Conservation (phyloP, 2,329 filamentous ascomycete genomes). For the Mycocentrospora acerina region DNA sequence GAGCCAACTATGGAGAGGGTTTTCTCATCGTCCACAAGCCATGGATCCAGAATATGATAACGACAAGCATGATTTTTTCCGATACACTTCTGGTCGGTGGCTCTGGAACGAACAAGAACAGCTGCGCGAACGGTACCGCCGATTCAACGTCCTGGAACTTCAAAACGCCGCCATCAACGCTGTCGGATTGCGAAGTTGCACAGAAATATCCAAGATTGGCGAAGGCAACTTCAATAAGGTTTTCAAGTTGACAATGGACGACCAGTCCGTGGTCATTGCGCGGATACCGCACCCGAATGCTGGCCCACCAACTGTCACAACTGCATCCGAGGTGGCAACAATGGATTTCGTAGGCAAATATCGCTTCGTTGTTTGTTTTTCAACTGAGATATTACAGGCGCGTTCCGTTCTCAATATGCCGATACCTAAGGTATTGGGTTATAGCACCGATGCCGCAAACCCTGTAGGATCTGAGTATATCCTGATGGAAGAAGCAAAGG, state of each 20-base stretch:
- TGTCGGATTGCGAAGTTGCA: conserved; percentile 32
- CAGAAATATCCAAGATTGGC: conserved; percentile 35
- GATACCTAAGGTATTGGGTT: conserved; percentile 25
- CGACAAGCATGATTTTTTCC: conserved; percentile 12
- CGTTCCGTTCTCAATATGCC: conserved; percentile 21
- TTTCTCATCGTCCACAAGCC: no score
- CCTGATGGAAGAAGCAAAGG: conserved; percentile 26
- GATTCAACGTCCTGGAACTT: conserved; percentile 41
- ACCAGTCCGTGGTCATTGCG: conserved; percentile 19
- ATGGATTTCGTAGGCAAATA: conserved; percentile 20
- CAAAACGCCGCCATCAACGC: conserved; percentile 32
- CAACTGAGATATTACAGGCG: conserved; percentile 10
- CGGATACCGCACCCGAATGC: conserved; percentile 20
- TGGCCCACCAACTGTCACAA: conserved; percentile 10
- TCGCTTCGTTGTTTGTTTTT: conserved; percentile 1
- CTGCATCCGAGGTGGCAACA: conserved; percentile 22
- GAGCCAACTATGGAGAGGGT: no score
- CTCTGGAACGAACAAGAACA: conserved; percentile 37
- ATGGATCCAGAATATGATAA: no score
- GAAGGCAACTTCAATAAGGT: conserved; percentile 31
- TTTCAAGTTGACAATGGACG: conserved; percentile 25
- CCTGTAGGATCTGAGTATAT: conserved; percentile 28
- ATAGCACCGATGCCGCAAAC: conserved; percentile 19
- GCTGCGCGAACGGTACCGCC: conserved; percentile 33
- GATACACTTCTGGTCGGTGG: conserved; percentile 25